Evolutionary conservation across 1,284 basidiomycete species (phyloP), one percentile per base, ranked within the genome.

Genomic region (Tilletia indica): DNA sequence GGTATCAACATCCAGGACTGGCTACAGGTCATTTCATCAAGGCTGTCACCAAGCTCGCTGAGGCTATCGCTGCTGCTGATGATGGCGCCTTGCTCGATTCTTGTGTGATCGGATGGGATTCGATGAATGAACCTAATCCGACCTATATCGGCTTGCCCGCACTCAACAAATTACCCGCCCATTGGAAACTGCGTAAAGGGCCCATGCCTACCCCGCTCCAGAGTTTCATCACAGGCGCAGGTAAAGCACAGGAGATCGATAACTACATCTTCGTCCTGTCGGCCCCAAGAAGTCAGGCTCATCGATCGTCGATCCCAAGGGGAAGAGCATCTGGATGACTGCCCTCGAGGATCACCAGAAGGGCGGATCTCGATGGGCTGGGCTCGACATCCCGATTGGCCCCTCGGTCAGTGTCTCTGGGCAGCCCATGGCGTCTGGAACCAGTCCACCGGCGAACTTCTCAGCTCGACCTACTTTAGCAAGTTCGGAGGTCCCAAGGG

Each of bases 71-170:
- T 1, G 89, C 88, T 14, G 92, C 90, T 0, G 61, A 64, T 21
- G 61, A 34, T 6, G 91, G 90, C 0, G 90, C 89, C 66, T 86
- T 98, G 21, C 85, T 92, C 36, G 95, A 98, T 66, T 89, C 90
- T 58, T 94, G 93, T 76, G 89, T 99, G 34, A 90, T 98, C 71
- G 96, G 96, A 0, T 98, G 96, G 96, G 96, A 99, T 83, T 92
- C 91, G 78, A 86, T 98, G 85, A 98, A 98, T 84, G 96, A 99
- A 85, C 95, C 96, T 0, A 91, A 90, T 64, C 93, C 94, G 76
- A 96, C 95, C 0, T 87, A 95, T 72, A 89, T 92, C 66, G 92
- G 92, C 0, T 90, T 91, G 83, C 85, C 87, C 0, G 89, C 95
- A 83, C 74, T 86, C 56, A 73, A 74, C 38, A 63, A 70, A 49